Evolutionary conservation across 2,329 filamentous ascomycete species (phyloP).

Genomic region (Cercospora zeina): DNA sequence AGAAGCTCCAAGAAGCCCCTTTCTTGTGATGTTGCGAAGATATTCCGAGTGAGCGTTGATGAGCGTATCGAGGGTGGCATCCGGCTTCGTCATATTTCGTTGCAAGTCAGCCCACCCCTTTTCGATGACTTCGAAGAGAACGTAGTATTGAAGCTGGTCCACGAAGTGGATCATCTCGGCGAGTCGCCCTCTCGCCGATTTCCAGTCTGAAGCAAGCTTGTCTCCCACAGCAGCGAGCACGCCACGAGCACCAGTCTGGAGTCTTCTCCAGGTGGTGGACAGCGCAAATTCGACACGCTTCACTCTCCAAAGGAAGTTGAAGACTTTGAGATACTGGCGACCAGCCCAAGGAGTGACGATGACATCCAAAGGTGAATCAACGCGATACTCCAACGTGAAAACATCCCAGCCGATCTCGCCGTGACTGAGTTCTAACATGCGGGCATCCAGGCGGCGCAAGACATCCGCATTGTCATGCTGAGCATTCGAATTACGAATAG

Average conservation of each 20-base stretch:
- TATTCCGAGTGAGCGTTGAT: constrained; percentile 90
- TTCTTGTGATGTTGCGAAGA: constrained; percentile 90
- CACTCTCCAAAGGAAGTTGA: constrained; percentile 98
- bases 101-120: constrained; percentile 91
- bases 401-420: constrained; percentile 99
- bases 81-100: constrained; percentile 70
- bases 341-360: constrained; percentile 95
- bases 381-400: constrained; percentile 98
- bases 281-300: constrained; percentile 97
- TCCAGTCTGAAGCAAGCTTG: constrained; percentile 68
- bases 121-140: constrained; percentile 97
- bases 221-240: constrained; percentile 77
- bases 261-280: constrained; percentile 86
- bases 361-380: constrained; percentile 93
- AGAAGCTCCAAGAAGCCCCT: constrained; percentile 79
- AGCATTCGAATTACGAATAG: constrained; percentile 93
- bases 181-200: constrained; percentile 79
- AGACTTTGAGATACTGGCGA: constrained; percentile 96
- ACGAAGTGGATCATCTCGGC: constrained; percentile 99
- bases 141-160: constrained; percentile 96
- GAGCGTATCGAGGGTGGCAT: constrained; percentile 89
- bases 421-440: constrained; percentile 94
- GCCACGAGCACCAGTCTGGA: constrained; percentile 92
- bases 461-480: constrained; percentile 94
- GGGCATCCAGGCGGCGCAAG: constrained; percentile 86